phyloP scores from a whole-genome alignment of 2,329 filamentous ascomycete genomes.

The Alternaria panax region DNA sequence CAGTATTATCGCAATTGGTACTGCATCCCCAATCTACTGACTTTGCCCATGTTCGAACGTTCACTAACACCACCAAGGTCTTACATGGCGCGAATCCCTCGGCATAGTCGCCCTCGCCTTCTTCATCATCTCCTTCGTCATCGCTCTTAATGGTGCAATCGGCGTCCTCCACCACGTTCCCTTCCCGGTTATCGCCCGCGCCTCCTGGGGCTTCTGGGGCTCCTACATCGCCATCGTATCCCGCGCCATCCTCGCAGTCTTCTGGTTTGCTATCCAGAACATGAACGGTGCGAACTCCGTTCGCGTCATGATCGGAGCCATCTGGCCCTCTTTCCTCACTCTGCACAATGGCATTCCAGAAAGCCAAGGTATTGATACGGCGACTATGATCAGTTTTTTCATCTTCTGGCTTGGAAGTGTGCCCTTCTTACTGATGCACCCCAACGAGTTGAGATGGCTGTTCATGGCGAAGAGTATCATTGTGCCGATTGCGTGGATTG shows the following conservation, averaged over 20 bases:
- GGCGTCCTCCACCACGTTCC: slow-evolving; percentile 58
- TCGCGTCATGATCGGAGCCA: slow-evolving; percentile 61
- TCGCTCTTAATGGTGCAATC: slow-evolving; percentile 65
- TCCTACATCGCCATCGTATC: slow-evolving; percentile 63
- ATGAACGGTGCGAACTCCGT: slow-evolving; percentile 67
- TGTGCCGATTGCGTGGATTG: slow-evolving; percentile 66
- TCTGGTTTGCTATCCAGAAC: slow-evolving; percentile 72
- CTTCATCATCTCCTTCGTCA: slow-evolving; percentile 65
- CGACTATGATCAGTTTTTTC: slow-evolving; percentile 65
- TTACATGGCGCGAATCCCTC: slow-evolving; percentile 64
- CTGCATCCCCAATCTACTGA: neutral
- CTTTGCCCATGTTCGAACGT: neutral
- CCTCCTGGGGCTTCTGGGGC: slow-evolving; percentile 66
- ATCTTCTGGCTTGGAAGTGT: slow-evolving; percentile 65
- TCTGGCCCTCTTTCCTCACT: slow-evolving; percentile 64
- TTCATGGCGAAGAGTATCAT: slow-evolving; percentile 58
- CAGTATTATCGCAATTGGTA: slow-evolving; percentile 50
- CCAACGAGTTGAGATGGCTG: slow-evolving; percentile 61
- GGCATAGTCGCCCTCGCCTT: slow-evolving; percentile 61
- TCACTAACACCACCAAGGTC: slow-evolving; percentile 44
- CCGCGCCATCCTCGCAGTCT: slow-evolving; percentile 62
- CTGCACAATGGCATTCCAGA: slow-evolving; percentile 62
- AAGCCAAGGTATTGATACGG: slow-evolving; percentile 62
- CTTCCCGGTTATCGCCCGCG: slow-evolving; percentile 64
- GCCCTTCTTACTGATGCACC: slow-evolving; percentile 64